phyloP scores from a whole-genome alignment of 73 alveolate species.

The Paramecium sonneborni region DNA sequence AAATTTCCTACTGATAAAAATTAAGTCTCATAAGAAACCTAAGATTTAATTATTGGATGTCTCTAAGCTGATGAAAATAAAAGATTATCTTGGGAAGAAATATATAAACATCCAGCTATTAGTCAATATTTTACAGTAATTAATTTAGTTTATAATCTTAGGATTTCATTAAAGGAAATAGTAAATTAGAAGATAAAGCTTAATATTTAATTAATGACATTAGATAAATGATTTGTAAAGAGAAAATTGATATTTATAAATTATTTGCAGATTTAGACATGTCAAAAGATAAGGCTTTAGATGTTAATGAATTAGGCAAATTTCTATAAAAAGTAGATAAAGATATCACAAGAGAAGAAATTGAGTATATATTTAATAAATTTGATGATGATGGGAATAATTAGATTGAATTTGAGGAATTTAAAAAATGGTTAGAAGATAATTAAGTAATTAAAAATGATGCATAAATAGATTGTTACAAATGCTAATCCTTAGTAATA shows the following conservation, averaged over 20 bases:
- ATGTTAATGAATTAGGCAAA: constrained; percentile 63
- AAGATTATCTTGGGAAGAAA: constrained; percentile 65
- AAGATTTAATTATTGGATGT: constrained; percentile 57
- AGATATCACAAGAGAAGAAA: constrained; percentile 59
- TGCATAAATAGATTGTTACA: constrained; percentile 5
- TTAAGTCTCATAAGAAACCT: constrained; percentile 48
- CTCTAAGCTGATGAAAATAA: constrained; percentile 58
- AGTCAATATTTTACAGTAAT: background rate
- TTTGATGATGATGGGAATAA: constrained; percentile 69
- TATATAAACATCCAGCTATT: constrained; percentile 65
- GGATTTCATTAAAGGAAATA: constrained; percentile 54
- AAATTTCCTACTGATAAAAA: constrained; percentile 30
- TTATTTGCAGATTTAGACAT: constrained; percentile 61
- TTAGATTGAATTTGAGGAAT: constrained; percentile 61
- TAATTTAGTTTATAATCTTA: background rate
- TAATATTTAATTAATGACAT: constrained; percentile 62
- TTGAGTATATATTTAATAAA: constrained; percentile 65
- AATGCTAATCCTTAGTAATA: constrained; percentile 12
- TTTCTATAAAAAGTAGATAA: constrained; percentile 56
- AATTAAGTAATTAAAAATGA: constrained; percentile 49
- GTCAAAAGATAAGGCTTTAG: constrained; percentile 63
- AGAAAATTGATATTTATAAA: constrained; percentile 56
- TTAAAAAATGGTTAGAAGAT: constrained; percentile 65
- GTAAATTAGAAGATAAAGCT: constrained; percentile 64
- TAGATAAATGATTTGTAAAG: constrained; percentile 61